Conservation (phyloP, 2,329 filamentous ascomycete species). For the Colletotrichum abscissum region DNA sequence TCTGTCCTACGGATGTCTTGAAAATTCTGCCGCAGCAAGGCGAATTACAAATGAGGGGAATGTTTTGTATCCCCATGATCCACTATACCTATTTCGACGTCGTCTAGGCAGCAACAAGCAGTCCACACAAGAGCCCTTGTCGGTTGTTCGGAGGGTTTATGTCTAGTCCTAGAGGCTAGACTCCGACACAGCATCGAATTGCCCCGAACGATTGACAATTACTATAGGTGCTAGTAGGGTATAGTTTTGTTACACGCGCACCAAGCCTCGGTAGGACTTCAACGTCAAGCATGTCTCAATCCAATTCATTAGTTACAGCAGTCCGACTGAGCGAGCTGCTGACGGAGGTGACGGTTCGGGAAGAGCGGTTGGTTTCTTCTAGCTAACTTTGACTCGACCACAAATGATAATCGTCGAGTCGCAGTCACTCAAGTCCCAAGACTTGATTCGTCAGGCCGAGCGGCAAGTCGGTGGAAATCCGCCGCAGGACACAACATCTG, state of each 20-base stretch:
- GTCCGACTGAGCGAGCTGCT: background rate
- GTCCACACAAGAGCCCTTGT: background rate
- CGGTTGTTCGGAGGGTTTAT: too few species aligned
- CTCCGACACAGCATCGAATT: too few species aligned
- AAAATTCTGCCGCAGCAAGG: background rate
- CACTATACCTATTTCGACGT: background rate
- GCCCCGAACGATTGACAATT: too few species aligned
- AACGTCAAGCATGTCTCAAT: too few species aligned
- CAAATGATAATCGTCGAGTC: background rate
- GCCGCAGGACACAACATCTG: background rate
- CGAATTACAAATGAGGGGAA: background rate
- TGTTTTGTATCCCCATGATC: background rate
- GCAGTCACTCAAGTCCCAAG: too few species aligned
- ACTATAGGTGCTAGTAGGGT: too few species aligned
- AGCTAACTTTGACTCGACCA: background rate
- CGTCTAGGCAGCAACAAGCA: background rate
- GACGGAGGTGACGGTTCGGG: background rate
- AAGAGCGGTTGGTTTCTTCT: background rate
- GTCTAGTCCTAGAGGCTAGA: too few species aligned
- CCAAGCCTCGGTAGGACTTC: too few species aligned
- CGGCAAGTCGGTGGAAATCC: background rate
- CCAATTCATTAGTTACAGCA: background rate
- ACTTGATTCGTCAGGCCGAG: background rate
- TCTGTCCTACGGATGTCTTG: background rate
- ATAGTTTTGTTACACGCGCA: too few species aligned